Percentiles rank a stretch among this genome's conserved stretches.
Evolutionary conservation across 2,329 filamentous ascomycete species (phyloP).

Genomic region (Aureobasidium sp.): DNA sequence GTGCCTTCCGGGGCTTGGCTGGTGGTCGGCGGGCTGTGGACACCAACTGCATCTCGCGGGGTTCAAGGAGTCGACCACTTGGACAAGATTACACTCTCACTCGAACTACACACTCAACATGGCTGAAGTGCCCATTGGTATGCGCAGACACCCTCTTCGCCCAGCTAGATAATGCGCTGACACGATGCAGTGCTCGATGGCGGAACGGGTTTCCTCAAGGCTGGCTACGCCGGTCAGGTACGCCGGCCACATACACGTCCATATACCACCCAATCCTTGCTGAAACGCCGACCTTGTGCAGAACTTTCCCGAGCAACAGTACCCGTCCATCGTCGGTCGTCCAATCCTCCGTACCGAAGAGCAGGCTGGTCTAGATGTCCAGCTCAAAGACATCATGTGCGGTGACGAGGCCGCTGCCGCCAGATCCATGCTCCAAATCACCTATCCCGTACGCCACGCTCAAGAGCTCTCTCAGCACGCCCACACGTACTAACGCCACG

Average conservation of each 20-base stretch:
- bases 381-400: conserved; percentile 98
- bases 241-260: conserved; percentile 18
- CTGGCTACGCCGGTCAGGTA: conserved; percentile 90
- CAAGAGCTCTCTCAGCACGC: background rate
- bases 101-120: conserved; percentile 25
- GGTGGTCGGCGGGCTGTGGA: background rate
- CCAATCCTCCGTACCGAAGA: conserved; percentile 97
- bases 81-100: background rate
- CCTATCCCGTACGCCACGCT: conserved; percentile 62
- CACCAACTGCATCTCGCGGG: conserved; percentile 7
- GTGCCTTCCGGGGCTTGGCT: conserved; percentile 12
- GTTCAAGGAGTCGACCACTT: background rate
- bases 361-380: conserved; percentile 56
- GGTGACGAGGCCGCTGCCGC: conserved; percentile 95
- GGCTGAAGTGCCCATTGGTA: conserved; percentile 45
- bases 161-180: conserved; percentile 18
- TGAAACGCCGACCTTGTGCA: conserved; percentile 32
- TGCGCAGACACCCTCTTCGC: conserved; percentile 11
- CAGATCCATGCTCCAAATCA: conserved; percentile 95
- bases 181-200: conserved; percentile 79
- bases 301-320: conserved; percentile 99
- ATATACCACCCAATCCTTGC: background rate
- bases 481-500: conserved; percentile 17
- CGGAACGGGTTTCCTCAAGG: conserved; percentile 98
- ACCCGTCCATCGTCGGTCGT: conserved; percentile 94